Percentiles rank a stretch among this genome's conserved stretches.
These are phyloP conservation scores for Fusarium sp. DNA, from an alignment of 2,329 filamentous ascomycete species.

Conservation along the genomic window DNA sequence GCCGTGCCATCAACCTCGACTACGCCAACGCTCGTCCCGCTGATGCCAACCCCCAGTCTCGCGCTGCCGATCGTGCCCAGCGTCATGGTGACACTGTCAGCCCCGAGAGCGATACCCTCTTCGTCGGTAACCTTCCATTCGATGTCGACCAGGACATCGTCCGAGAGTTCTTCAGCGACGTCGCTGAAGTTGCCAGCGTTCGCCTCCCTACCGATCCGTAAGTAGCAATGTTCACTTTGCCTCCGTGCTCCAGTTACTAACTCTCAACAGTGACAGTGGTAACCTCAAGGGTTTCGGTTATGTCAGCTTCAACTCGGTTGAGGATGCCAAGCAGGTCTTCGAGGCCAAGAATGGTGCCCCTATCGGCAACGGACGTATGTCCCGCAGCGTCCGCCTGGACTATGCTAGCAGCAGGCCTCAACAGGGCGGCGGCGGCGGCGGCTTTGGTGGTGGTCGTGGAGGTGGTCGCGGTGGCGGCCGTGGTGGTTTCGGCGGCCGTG, in stretches of 20 bases:
- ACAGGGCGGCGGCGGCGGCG: constrained; percentile 66
- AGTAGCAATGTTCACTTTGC: constrained; percentile 48
- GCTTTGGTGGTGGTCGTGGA: constrained; percentile 56
- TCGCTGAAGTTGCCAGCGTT: constrained; percentile 79
- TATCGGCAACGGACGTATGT: constrained; percentile 72
- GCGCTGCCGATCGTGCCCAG: constrained; percentile 72
- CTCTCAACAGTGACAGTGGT: constrained; percentile 73
- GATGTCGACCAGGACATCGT: constrained; percentile 82
- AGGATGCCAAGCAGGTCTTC: constrained; percentile 83
- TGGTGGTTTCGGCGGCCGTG: constrained; percentile 60
- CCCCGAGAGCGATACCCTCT: constrained; percentile 86
- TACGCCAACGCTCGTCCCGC: constrained; percentile 76
- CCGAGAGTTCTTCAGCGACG: constrained; percentile 77
- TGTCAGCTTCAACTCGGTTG: constrained; percentile 82
- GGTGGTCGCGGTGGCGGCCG: constrained; percentile 62
- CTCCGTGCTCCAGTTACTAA: constrained; percentile 22
- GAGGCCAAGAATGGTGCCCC: constrained; percentile 75
- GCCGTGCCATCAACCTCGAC: constrained; percentile 81
- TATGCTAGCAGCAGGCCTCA: constrained; percentile 76
- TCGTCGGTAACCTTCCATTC: constrained; percentile 92
- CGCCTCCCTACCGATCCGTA: constrained; percentile 87
- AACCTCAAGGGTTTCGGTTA: constrained; percentile 94
- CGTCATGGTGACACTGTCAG: constrained; percentile 84
- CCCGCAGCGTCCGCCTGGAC: constrained; percentile 85
- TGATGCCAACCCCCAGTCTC: constrained; percentile 62